phyloP scores from a whole-genome alignment of 805 yeast species.

The Lipomyces japonicus region DNA sequence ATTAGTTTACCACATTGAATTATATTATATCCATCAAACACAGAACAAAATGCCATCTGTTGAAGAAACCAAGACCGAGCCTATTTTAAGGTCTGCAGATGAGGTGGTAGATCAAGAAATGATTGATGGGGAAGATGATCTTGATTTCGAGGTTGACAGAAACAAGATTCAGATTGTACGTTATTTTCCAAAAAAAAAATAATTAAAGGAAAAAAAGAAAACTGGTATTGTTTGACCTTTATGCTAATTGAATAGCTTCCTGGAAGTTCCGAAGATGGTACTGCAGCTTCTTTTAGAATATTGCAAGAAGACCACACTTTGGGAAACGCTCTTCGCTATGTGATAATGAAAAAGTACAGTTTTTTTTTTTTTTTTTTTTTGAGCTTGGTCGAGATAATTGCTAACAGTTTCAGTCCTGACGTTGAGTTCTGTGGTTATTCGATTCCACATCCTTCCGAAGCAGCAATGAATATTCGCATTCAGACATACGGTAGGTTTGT shows the following conservation, averaged over 20 bases:
- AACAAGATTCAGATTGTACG: slow-evolving; percentile 36
- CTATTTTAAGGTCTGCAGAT: background rate
- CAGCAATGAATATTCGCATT: slow-evolving; percentile 81
- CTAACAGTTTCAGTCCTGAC: slow-evolving; percentile 53
- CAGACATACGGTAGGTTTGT: slow-evolving; percentile 86
- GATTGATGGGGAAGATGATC: slow-evolving; percentile 11
- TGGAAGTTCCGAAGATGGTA: slow-evolving; percentile 88
- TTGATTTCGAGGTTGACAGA: slow-evolving; percentile 29
- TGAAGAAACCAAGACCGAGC: too few species aligned
- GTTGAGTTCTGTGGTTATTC: slow-evolving; percentile 98
- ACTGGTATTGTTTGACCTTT: background rate
- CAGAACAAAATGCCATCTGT: background rate
- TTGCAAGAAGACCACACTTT: slow-evolving; percentile 92
- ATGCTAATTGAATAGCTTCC: slow-evolving; percentile 46
- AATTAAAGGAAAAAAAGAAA: too few species aligned
- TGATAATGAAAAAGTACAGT: slow-evolving; percentile 81
- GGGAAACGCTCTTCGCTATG: slow-evolving; percentile 89
- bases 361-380: too few species aligned
- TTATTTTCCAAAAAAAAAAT: background rate
- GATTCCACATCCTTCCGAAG: slow-evolving; percentile 96
- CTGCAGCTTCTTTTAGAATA: slow-evolving; percentile 91
- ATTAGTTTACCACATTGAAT: too few species aligned
- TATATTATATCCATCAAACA: too few species aligned
- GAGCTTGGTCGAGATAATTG: too few species aligned
- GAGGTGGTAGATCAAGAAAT: slow-evolving; percentile 10